Conservation (phyloP, 139 green algal species). For the Nannochloris sp. region DNA sequence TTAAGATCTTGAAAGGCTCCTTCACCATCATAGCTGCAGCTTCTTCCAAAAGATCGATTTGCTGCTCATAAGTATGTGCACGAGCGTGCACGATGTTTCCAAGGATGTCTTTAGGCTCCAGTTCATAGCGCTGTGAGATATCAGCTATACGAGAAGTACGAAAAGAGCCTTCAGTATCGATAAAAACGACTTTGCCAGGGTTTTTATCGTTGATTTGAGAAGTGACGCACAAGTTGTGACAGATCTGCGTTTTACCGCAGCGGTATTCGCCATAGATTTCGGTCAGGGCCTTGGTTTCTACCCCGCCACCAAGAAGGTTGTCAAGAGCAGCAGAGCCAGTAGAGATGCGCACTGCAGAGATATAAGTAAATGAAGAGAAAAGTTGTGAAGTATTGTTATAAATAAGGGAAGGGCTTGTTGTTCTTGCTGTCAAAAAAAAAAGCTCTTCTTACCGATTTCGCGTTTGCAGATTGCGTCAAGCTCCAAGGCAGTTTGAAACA, state of each 20-base stretch:
- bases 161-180: conserved; percentile 95
- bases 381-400: neutral
- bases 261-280: conserved; percentile 81
- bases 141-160: conserved; percentile 66
- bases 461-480: conserved; percentile 14
- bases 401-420: too few relatives aligned
- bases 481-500: conserved; percentile 29
- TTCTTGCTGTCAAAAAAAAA: neutral
- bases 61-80: conserved; percentile 76
- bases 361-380: neutral
- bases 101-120: conserved; percentile 69
- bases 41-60: conserved; percentile 42
- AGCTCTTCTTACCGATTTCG: neutral
- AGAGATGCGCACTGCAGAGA: conserved; percentile 47
- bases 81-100: conserved; percentile 74
- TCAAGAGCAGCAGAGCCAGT: conserved; percentile 64
- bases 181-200: conserved; percentile 54
- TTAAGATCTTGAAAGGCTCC: conserved; percentile 54
- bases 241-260: conserved; percentile 80
- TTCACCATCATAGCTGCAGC: conserved; percentile 68
- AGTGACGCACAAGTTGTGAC: conserved; percentile 78
- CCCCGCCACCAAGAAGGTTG: conserved; percentile 69
- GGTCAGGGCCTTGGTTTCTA: conserved; percentile 80
- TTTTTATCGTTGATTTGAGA: conserved; percentile 40
- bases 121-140: conserved; percentile 77